Evolutionary conservation across 768 basidiomycete species (phyloP), one percentile per base, ranked within the genome.

Genomic region (Tylopilus intermedius): DNA sequence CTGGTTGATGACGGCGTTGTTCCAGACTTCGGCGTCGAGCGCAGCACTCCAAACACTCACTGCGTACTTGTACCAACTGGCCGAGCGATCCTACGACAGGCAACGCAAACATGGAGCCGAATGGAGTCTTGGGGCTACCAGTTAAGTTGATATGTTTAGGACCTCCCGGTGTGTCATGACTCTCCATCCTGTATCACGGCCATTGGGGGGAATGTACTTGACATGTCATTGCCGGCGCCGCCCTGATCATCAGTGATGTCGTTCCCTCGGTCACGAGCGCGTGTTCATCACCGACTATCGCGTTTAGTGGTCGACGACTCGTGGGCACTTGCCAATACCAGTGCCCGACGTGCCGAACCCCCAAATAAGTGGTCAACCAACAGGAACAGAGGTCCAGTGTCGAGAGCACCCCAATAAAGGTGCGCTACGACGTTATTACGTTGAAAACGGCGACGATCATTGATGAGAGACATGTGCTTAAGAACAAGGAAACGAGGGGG

Each of bases 231-330:
- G n/a, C n/a, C n/a, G n/a, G n/a, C n/a, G n/a, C n/a, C 76, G 94
- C 27, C 89, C 90, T 33, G 94, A 96, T 72, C 66, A 93, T 94
- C 62, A 51, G 91, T 76, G 8, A 9, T 30, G 24, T 29, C 6
- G 15, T 18, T 21, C 49, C 32, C 21, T 32, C 37, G 42, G 38
- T n/a, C 15, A 53, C 47, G 40, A 37, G 4, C 8, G 11, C 39
- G 14, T 38, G 33, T 53, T 33, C 32, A 15, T 39, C 35, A 18
- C 11, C 8, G 1, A n/a, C n/a, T 14, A 14, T 62, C 54, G 41
- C 24, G 45, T 50, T 56, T 26, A 14, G 67, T 69, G 54, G 55
- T 69, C 22, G 58, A 56, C n/a, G 54, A 64, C 49, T 42, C 49
- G 0, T 43, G 30, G 13, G 49, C 47, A 0, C 32, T 54, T 18